phyloP scores from a whole-genome alignment of 495 filamentous ascomycete genomes.

The Darksidea phi region DNA sequence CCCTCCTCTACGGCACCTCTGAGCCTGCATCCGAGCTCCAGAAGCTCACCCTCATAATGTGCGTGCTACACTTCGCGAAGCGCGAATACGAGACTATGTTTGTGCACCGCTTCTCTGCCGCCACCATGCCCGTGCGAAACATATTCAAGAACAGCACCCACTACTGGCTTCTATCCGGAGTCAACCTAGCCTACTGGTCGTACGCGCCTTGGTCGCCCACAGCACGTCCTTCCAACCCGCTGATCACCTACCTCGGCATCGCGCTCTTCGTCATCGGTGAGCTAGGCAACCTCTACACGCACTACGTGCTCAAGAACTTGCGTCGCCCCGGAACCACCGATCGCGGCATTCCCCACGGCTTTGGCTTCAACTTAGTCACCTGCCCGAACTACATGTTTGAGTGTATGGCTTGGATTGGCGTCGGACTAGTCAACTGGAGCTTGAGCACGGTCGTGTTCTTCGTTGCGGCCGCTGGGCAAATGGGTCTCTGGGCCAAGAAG shows the following conservation, averaged over 20 bases:
- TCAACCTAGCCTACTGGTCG: constrained; percentile 79
- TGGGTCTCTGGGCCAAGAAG: constrained; percentile 84
- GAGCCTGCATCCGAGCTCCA: constrained; percentile 63
- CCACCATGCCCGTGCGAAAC: constrained; percentile 85
- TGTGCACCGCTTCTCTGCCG: constrained; percentile 90
- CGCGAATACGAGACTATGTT: constrained; percentile 92
- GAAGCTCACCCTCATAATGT: constrained; percentile 65
- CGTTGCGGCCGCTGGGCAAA: constrained; percentile 64
- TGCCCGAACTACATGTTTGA: constrained; percentile 99
- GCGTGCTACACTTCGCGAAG: constrained; percentile 85
- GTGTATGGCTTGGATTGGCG: constrained; percentile 76
- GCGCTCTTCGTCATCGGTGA: constrained; percentile 73
- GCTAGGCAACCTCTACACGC: constrained; percentile 73
- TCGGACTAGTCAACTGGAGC: constrained; percentile 72
- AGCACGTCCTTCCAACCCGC: constrained; percentile 48
- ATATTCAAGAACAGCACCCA: constrained; percentile 89
- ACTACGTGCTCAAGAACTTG: constrained; percentile 70
- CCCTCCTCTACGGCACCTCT: constrained; percentile 67
- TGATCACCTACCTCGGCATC: constrained; percentile 60
- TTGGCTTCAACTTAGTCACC: constrained; percentile 84
- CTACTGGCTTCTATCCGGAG: constrained; percentile 82
- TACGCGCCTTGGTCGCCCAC: constrained; percentile 71
- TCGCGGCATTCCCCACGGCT: constrained; percentile 79
- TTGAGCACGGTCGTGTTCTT: constrained; percentile 73
- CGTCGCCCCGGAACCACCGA: constrained; percentile 79